Base-by-base conservation (phyloP, 345 rosid species). In the Microcos paniculata region DNA sequence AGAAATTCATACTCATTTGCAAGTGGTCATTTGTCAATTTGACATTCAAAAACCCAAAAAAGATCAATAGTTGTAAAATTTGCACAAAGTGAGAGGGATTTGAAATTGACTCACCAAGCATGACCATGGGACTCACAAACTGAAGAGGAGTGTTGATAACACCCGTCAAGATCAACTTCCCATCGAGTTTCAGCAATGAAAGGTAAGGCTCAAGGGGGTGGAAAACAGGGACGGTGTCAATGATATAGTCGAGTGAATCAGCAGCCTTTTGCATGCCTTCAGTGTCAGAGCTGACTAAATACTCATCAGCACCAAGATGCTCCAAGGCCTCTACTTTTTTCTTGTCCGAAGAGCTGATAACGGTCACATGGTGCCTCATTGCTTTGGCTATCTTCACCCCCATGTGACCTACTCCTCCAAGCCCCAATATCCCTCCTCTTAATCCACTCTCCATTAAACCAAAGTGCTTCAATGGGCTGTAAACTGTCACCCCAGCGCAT, bases 391-490 rank as follows among this genome's bases (percentile, higher is more conserved):
- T 91, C 76, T 85, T 88, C 87, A 95, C 97, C 38, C 98, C 99
- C 97, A 95, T 91, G 85, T 95, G 99, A 2, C 99, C 99, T 4
- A 91, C 99, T 69, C 99, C 99, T 71, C 99, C 98, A 61, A 95
- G 88, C 65, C 99, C 99, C 76, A 95, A 53, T 28, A 95, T 88
- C 4, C 91, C 98, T 77, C 99, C 98, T 74, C 92, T 85, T 21
- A 91, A 75, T 16, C 98, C 97, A 61, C 89, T 86, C 70, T 48
- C 53, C 40, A 71, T 91, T 67, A 95, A 62, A 10, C 94, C 97
- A 24, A 93, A 95, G 83, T 93, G 99, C 70, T 52, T 83, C 72
- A 95, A 78, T 62, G 99, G 99, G 78, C 99, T 93, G 85, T 89
- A 95, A 26, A 93, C 92, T 0, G 98, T 95, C 79, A 95, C 88